Evolutionary conservation across 345 rosid genomes (phyloP), one percentile per base, ranked within the genome.

Genomic region (Eucalyptus albens): DNA sequence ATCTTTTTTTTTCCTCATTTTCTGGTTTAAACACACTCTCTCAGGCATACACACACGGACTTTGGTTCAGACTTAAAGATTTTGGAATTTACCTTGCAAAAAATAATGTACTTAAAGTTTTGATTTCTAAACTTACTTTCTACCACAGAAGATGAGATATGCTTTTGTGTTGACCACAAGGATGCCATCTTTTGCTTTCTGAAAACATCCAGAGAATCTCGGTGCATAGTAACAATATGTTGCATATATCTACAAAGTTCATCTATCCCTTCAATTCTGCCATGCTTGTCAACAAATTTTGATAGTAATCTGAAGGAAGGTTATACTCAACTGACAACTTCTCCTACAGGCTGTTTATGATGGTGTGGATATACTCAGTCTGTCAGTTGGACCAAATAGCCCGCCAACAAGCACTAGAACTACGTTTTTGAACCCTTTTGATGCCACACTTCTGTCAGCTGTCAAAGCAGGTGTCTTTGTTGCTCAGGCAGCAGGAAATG

Each of bases 391-490:
- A 89, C 99, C 99, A 87, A 98, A 96, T 91, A 95, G 99, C 92
- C 99, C 99, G 86, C 97, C 98, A 89, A 93, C 98, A 89, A 95
- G 95, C 37, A 97, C 97, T 17, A 96, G 94, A 93, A 96, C 96
- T 80, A 98, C 99, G 60, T 98, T 91, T 91, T 92, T 97, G 72
- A 98, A 98, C 91, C 99, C 99, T 60, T 98, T 98, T 72, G 99
- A 98, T 93, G 97, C 95, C 85, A 97, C 98, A 49, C 99, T 98
- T 93, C 98, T 97, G 87, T 97, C 95, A 8, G 99, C 99, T 88
- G 99, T 97, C 89, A 98, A 97, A 92, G 99, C 99, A 89, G 99
- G 99, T 92, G 97, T 97, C 67, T 98, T 98, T 92, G 99, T 98
- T 88, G 99, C 96, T 85, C 99, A 98, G 93, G 99, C 99, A 72